Conservation (phyloP, 164 flowering plant species). For the Tinospora cordifolia region DNA sequence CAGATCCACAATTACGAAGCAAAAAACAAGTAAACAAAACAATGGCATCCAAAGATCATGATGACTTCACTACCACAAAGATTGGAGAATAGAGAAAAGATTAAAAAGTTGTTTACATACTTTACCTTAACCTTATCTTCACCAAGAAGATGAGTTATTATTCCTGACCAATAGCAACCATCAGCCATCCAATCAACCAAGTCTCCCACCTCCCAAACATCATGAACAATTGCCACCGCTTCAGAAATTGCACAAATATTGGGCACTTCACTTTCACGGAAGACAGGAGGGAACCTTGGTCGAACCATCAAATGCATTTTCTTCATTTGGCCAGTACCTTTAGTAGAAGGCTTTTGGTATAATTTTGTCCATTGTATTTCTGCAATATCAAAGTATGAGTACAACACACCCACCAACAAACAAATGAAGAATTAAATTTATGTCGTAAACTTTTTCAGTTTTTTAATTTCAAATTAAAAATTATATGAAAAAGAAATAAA, state of each 20-base stretch:
- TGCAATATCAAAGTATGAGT: constrained; percentile 12
- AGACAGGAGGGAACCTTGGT: constrained; percentile 56
- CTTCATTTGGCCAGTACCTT: constrained; percentile 3
- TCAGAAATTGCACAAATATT: constrained; percentile 29
- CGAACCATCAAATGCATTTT: constrained; percentile 61
- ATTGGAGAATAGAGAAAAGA: not conserved
- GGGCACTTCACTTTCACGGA: constrained; percentile 32
- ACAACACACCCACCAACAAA: not conserved
- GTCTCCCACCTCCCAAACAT: constrained; percentile 72
- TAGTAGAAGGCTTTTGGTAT: constrained; percentile 28
- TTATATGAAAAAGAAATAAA: not conserved
- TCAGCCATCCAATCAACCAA: constrained; percentile 71
- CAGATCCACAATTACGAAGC: too few species aligned
- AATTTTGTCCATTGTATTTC: constrained; percentile 23
- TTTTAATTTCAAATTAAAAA: too few species aligned
- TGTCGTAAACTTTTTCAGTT: too few species aligned
- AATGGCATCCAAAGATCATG: not conserved
- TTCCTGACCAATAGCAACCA: constrained; percentile 70
- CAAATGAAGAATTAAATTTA: too few species aligned
- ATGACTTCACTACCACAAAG: not conserved
- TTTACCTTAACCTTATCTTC: constrained; percentile 50
- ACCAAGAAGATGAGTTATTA: constrained; percentile 33
- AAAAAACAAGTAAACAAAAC: too few species aligned
- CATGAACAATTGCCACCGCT: constrained; percentile 34
- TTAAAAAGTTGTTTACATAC: not conserved